Conservation (phyloP, 2,329 filamentous ascomycete species). For the Pseudogymnoascus sp. region DNA sequence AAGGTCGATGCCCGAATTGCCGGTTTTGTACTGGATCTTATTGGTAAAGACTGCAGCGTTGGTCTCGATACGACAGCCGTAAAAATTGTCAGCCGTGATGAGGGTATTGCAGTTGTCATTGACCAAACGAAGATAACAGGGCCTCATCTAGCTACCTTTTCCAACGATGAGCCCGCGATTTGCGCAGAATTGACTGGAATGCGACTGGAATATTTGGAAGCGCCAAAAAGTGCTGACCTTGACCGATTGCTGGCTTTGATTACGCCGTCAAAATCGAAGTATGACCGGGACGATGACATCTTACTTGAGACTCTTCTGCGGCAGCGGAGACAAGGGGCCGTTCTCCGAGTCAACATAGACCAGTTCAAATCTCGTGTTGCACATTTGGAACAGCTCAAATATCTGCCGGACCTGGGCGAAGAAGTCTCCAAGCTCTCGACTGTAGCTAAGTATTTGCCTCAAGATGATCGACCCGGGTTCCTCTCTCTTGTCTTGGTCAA, state of each 20-base stretch:
- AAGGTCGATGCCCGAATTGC: constrained; percentile 73
- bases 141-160: constrained; percentile 47
- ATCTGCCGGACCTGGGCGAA: constrained; percentile 61
- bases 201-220: constrained; percentile 60
- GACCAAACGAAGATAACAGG: constrained; percentile 68
- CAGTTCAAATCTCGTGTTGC: constrained; percentile 53
- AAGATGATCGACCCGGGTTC: constrained; percentile 87
- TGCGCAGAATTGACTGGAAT: constrained; percentile 55
- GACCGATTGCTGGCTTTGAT: constrained; percentile 76
- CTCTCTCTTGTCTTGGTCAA: constrained; percentile 64
- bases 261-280: constrained; percentile 85
- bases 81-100: constrained; percentile 68
- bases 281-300: constrained; percentile 81
- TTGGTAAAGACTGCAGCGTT: constrained; percentile 68
- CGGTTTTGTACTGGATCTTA: constrained; percentile 66
- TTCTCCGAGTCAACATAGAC: constrained; percentile 63
- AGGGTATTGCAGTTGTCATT: constrained; percentile 63
- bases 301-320: constrained; percentile 84
- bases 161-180: constrained; percentile 49
- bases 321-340: constrained; percentile 77
- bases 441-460: constrained; percentile 88
- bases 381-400: constrained; percentile 55
- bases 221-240: constrained; percentile 71
- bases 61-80: constrained; percentile 69
- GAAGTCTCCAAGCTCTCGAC: constrained; percentile 77